A percentile compares a stretch with the other conserved stretches of the same genome.
Evolutionary conservation across 306 rosid species (phyloP).

Genomic region (Cucurbita argyrosperma): DNA sequence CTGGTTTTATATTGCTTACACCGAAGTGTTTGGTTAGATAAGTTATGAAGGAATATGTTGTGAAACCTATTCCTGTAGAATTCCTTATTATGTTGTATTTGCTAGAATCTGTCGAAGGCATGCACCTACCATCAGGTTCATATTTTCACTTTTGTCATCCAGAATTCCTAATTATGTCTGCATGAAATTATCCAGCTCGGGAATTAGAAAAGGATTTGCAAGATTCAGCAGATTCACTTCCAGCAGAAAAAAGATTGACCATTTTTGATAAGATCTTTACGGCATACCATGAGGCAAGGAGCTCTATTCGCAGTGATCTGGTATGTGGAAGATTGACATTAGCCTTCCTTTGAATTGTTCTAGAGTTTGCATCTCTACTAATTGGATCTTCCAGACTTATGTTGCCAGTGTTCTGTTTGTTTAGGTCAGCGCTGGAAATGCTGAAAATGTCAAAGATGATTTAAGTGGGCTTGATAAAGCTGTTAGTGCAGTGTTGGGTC

Average conservation of each 20-base stretch:
- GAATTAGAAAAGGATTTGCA: constrained; percentile 86
- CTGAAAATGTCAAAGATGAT: constrained; percentile 83
- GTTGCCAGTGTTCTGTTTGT: constrained; percentile 12
- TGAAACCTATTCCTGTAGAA: background rate
- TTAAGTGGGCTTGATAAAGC: constrained; percentile 96
- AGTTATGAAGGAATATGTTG: background rate
- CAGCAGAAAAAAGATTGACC: constrained; percentile 61
- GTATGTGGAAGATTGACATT: constrained; percentile 25
- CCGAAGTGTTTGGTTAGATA: background rate
- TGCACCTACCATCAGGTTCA: background rate
- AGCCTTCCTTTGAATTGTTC: background rate
- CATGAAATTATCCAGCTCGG: constrained; percentile 58
- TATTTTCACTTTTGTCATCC: background rate
- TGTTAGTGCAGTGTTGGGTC: constrained; percentile 80
- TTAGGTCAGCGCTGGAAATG: constrained; percentile 76
- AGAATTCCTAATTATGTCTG: constrained; percentile 8
- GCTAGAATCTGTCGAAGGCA: background rate
- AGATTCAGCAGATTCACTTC: constrained; percentile 56
- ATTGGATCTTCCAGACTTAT: background rate
- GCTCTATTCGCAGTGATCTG: constrained; percentile 87
- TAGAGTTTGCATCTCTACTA: background rate
- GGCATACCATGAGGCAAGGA: constrained; percentile 91
- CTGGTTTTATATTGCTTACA: background rate
- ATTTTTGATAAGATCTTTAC: constrained; percentile 85
- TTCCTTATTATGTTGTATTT: background rate